Evolutionary conservation across 345 rosid species (phyloP), one percentile per base, ranked within the genome.

Genomic region (Citrus mangshanensis): DNA sequence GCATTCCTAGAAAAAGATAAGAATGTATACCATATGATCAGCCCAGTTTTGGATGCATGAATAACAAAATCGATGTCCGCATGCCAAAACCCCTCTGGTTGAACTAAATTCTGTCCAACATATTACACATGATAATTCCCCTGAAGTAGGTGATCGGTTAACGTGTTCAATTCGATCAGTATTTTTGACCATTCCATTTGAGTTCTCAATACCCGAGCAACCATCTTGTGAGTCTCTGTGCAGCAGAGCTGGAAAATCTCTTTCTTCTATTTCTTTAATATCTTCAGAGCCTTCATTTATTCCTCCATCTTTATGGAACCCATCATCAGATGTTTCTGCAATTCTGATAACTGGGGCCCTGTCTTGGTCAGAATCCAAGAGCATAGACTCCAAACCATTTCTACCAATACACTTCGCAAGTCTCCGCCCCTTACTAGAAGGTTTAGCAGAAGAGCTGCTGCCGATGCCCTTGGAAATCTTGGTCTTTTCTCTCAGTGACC

Each of bases 41-140:
- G 93, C 95, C 99, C 99, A 94, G 38, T 85, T 69, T 73, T 88
- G 87, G 85, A 96, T 96, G 86, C 98, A 96, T 1, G 89, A 86
- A 87, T 90, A 96, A 82, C 99, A 96, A 90, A 94, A 96, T 75
- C 97, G 90, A 84, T 96, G 99, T 66, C 98, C 97, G 80, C 99
- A 96, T 66, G 94, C 88, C 85, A 96, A 85, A 65, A 93, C 76
- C 71, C 98, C 99, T 82, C 99, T 93, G 38, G 90, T 96, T 79
- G 94, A 80, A 82, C 95, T 85, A 78, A 91, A 94, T 68, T 93
- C 98, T 2, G 97, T 96, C 95, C 90, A 91, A 79, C 99, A 96
- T 87, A 96, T 96, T 75, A 86, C 90, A 80, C 99, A 96, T 28
- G 99, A 93, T 75, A 93, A 86, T 14, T 91, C 91, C 65, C 76